A percentile compares a stretch with the other conserved stretches of the same genome.
Conservation (phyloP, 2,329 filamentous ascomycete genomes). For the Cryphonectria parasitica region DNA sequence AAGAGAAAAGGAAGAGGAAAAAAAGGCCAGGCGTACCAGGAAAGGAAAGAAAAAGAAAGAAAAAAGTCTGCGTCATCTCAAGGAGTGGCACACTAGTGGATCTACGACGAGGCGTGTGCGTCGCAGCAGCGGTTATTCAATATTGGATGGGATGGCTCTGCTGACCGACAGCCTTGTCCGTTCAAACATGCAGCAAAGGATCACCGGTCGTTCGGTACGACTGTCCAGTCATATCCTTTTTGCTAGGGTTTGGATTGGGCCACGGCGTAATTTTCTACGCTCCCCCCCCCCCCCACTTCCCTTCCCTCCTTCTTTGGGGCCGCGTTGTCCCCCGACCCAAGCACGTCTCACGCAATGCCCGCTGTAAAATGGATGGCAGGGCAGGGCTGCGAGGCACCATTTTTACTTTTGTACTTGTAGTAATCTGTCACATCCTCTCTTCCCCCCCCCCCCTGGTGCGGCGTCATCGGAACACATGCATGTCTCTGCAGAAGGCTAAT, state of each 20-base stretch:
- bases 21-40: neutral
- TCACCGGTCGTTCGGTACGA: constrained; percentile 23
- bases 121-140: constrained; percentile 3
- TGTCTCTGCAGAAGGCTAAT: constrained; percentile 16
- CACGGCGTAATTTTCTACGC: constrained; percentile 11
- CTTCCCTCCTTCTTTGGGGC: constrained; percentile 7
- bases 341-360: constrained; percentile 13
- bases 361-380: neutral
- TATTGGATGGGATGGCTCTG: constrained; percentile 9
- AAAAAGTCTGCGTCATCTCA: constrained; percentile 10
- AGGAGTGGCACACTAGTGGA: constrained; percentile 11
- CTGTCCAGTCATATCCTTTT: constrained; percentile 17
- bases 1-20: no score
- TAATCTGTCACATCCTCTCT: constrained; percentile 23
- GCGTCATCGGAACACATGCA: constrained; percentile 27
- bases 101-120: neutral
- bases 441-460: constrained; percentile 11
- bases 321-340: constrained; percentile 3
- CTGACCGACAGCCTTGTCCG: constrained; percentile 19
- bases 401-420: constrained; percentile 7
- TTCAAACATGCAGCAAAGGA: constrained; percentile 24
- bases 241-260: neutral
- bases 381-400: constrained; percentile 26
- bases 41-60: no score
- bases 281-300: neutral